These are phyloP conservation scores for Mycena galopus DNA, from an alignment of 768 basidiomycete species.

Conservation along the genomic window DNA sequence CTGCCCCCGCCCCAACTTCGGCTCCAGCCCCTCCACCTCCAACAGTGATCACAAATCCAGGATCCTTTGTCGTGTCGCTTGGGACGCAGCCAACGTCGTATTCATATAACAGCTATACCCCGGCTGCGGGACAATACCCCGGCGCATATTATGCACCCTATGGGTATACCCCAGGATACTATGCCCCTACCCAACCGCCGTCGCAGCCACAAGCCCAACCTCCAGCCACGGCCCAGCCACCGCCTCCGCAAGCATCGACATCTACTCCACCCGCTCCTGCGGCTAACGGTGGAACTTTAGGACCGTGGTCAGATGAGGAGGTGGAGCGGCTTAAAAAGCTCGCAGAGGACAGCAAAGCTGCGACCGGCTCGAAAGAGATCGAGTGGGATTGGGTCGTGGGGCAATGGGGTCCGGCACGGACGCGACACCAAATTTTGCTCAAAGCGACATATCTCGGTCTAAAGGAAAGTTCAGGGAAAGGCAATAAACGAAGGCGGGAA, in stretches of 20 bases:
- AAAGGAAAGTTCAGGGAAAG: constrained; percentile 78
- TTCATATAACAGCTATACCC: constrained; percentile 55
- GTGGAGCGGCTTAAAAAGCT: constrained; percentile 75
- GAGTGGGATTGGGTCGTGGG: constrained; percentile 86
- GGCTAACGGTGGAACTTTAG: constrained; percentile 66
- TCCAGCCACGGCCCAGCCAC: constrained; percentile 29
- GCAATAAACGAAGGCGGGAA: constrained; percentile 71
- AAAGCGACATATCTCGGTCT: constrained; percentile 85
- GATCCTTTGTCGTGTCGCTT: constrained; percentile 80
- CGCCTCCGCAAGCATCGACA: constrained; percentile 42
- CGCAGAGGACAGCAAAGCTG: constrained; percentile 74
- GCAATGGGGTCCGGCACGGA: constrained; percentile 80
- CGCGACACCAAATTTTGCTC: constrained; percentile 86
- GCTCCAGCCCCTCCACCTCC: constrained; percentile 48
- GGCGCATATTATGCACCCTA: constrained; percentile 33
- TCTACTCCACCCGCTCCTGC: constrained; percentile 42
- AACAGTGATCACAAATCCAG: constrained; percentile 75
- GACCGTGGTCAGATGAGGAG: constrained; percentile 86
- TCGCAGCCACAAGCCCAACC: constrained; percentile 34
- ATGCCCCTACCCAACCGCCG: constrained; percentile 32
- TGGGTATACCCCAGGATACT: constrained; percentile 37
- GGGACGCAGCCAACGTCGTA: constrained; percentile 69
- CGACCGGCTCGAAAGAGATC: constrained; percentile 66
- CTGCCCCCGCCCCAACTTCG: constrained; percentile 47
- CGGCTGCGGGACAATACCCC: constrained; percentile 3